Conservation (phyloP, 129 eudicot species). For the Centaurea solstitialis region DNA sequence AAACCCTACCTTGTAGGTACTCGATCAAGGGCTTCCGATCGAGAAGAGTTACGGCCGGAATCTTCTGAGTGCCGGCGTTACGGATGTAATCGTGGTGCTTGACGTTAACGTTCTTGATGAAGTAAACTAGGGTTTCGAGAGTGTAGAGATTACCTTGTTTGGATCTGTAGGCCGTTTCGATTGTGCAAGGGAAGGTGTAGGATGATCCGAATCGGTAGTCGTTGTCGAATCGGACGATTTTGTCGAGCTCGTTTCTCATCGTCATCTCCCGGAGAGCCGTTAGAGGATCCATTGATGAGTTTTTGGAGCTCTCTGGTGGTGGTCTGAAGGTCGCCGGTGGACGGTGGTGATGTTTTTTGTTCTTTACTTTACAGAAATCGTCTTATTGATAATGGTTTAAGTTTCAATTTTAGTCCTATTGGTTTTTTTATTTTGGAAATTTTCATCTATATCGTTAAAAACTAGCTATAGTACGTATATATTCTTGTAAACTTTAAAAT, state of each 20-base stretch:
- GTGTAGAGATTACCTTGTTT: slow-evolving; percentile 81
- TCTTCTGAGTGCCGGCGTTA: slow-evolving; percentile 62
- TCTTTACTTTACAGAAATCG: too few relatives aligned
- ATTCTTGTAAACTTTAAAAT: too few relatives aligned
- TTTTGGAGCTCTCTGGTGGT: not conserved
- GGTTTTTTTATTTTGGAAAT: too few relatives aligned
- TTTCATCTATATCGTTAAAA: too few relatives aligned
- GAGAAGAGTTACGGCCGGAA: slow-evolving; percentile 78
- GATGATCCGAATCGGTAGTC: slow-evolving; percentile 64
- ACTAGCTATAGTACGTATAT: too few relatives aligned
- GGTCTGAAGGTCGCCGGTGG: not conserved
- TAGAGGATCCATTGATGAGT: slow-evolving; percentile 71
- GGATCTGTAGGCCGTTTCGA: slow-evolving; percentile 80
- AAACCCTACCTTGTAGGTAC: slow-evolving; percentile 61
- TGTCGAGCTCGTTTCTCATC: slow-evolving; percentile 52
- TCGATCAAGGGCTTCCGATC: slow-evolving; percentile 83
- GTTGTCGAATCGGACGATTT: slow-evolving; percentile 54
- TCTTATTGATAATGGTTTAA: too few relatives aligned
- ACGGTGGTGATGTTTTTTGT: not conserved
- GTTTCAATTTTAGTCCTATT: too few relatives aligned
- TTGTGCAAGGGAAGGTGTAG: slow-evolving; percentile 72
- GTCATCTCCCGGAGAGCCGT: slow-evolving; percentile 86
- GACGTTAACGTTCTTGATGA: slow-evolving; percentile 60
- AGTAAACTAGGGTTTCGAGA: slow-evolving; percentile 90
- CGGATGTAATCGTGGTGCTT: slow-evolving; percentile 90